These are phyloP conservation scores for Rehmannia glutinosa DNA, from an alignment of 257 asterid species.

Conservation along the genomic window DNA sequence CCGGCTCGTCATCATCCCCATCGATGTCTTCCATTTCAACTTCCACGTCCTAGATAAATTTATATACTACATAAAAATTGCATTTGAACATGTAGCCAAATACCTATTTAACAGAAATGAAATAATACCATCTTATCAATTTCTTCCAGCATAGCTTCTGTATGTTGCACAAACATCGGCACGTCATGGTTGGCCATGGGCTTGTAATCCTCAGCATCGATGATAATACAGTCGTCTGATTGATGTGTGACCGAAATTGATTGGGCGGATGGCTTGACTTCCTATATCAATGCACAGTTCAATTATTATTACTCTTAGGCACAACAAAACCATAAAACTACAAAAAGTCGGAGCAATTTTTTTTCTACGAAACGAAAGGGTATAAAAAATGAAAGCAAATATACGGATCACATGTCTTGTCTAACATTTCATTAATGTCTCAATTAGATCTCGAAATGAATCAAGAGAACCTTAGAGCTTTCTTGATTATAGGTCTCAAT, in stretches of 20 bases:
- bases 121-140: slow-evolving; percentile 67
- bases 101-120: not conserved
- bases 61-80: not conserved
- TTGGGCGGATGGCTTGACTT: slow-evolving; percentile 30
- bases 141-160: slow-evolving; percentile 81
- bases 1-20: slow-evolving; percentile 31
- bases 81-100: not conserved
- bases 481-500: no score
- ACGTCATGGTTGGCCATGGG: slow-evolving; percentile 33
- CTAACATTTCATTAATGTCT: no score
- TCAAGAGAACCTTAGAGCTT: no score
- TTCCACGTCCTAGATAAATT: slow-evolving; percentile 30
- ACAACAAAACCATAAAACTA: not conserved
- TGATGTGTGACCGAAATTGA: slow-evolving; percentile 20
- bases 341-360: no score
- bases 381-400: no score
- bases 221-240: slow-evolving; percentile 32
- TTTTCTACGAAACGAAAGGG: no score
- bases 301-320: not conserved
- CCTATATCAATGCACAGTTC: no score
- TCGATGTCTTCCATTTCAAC: slow-evolving; percentile 53
- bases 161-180: slow-evolving; percentile 71
- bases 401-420: no score
- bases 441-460: no score
- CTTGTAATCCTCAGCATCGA: slow-evolving; percentile 40